Conservation (phyloP, 805 yeast species). For the Maudiozyma serrabonitensis region DNA sequence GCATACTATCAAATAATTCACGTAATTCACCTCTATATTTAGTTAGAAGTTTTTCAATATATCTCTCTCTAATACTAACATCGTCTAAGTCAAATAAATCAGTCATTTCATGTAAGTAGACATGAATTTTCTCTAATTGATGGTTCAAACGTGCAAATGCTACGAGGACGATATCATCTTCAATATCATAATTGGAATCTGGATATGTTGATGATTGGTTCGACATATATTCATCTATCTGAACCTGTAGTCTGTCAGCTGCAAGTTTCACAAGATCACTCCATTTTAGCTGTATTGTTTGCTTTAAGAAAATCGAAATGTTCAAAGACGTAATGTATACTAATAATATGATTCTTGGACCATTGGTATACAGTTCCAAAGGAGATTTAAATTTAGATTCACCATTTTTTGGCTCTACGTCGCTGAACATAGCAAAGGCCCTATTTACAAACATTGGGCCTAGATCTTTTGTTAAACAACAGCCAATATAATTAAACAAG, state of each 20-base stretch:
- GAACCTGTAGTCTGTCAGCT: slow-evolving; percentile 1
- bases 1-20: slow-evolving; percentile 32
- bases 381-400: slow-evolving; percentile 14
- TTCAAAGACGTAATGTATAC: slow-evolving; percentile 56
- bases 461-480: slow-evolving; percentile 62
- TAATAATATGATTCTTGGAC: slow-evolving; percentile 31
- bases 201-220: not conserved
- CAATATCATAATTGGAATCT: slow-evolving; percentile 4
- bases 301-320: slow-evolving; percentile 53
- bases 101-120: slow-evolving; percentile 34
- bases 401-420: slow-evolving; percentile 9
- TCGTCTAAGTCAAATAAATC: slow-evolving; percentile 9
- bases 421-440: slow-evolving; percentile 27
- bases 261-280: slow-evolving; percentile 26
- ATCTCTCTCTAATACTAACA: slow-evolving; percentile 10
- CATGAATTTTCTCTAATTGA: slow-evolving; percentile 52
- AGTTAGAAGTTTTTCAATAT: slow-evolving; percentile 10
- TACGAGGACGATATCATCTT: slow-evolving; percentile 41
- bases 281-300: slow-evolving; percentile 57
- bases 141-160: slow-evolving; percentile 50
- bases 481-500: slow-evolving; percentile 53
- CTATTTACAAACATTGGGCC: slow-evolving; percentile 51
- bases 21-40: slow-evolving; percentile 44
- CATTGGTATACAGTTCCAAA: slow-evolving; percentile 15
- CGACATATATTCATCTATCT: not conserved